Conservation (phyloP, 2,329 filamentous ascomycete genomes). For the Akanthomyces muscarius region DNA sequence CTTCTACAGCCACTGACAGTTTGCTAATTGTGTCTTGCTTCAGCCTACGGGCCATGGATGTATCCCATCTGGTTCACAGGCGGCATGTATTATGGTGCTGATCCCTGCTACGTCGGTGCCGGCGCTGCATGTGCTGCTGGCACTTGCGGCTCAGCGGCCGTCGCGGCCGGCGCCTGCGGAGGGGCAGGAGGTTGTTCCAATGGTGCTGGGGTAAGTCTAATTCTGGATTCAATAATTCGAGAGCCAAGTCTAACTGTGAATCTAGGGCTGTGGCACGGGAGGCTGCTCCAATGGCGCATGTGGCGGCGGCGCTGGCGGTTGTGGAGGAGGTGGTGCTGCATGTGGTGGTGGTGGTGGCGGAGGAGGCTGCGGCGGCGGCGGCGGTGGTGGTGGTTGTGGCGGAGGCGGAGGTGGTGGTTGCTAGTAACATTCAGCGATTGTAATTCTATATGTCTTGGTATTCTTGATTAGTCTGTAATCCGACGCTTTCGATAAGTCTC, state of each 20-base stretch:
- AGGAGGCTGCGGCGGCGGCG: conserved; percentile 18
- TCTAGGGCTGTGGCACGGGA: conserved; percentile 16
- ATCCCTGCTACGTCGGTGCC: conserved; percentile 33
- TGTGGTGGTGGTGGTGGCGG: conserved; percentile 22
- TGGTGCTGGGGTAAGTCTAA: background rate
- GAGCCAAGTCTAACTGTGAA: conserved; percentile 23
- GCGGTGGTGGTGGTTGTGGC: conserved; percentile 19
- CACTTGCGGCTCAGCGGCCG: conserved; percentile 41
- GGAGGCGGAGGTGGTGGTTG: background rate
- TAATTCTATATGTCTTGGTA: background rate
- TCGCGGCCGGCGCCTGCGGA: conserved; percentile 42
- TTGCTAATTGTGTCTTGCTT: background rate
- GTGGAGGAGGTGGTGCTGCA: conserved; percentile 18
- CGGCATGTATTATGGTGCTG: conserved; percentile 43
- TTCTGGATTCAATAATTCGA: too few species aligned
- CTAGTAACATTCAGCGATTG: background rate
- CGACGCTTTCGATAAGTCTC: too few species aligned
- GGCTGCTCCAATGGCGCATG: conserved; percentile 22
- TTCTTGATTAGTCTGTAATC: background rate
- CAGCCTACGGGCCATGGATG: conserved; percentile 44
- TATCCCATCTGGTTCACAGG: conserved; percentile 41
- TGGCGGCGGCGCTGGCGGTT: conserved; percentile 20
- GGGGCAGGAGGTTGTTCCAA: conserved; percentile 28
- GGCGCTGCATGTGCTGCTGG: conserved; percentile 41
- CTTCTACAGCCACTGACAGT: background rate